Evolutionary conservation across 1,284 basidiomycete species (phyloP), one percentile per base, ranked within the genome.

Genomic region (Bondarzewia mesenterica): DNA sequence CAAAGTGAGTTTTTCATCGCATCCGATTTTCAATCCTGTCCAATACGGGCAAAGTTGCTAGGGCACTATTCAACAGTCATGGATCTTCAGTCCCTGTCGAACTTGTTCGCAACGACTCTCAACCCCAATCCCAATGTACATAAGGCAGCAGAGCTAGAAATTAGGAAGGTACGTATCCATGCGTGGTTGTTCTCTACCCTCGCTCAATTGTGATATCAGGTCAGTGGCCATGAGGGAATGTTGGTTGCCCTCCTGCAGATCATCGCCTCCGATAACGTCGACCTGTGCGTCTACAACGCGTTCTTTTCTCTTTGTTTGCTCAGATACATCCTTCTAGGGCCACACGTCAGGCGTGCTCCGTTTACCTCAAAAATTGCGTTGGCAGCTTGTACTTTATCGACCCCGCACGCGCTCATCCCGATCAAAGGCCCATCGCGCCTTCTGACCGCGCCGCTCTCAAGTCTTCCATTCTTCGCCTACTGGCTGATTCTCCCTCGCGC

Each of bases 341-440:
- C 21, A 86, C 81, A 45, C 85, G 86, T 43, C 87, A 89, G 59
- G 82, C 89, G 0, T 82, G 84, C 52, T 75, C 83, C 12, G 85
- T 93, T 20, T 93, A 84, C 74, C 73, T 93, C 57, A 93, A 93
- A 69, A 93, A 93, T 64, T 83, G 89, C 59, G 80, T 89, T 46
- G 75, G 77, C 52, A 71, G 71, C 2, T 74, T 74, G 15, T 89
- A 87, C 60, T 63, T 71, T 50, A 58, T 79, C 54, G 78, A 80
- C 47, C 52, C 66, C 8, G 53, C 66, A 14, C 58, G 59, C 23
- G 63, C 72, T 42, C 74, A 79, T 36, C 70, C 80, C 0, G 84
- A 87, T 59, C 75, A 77, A 42, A 62, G 66, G 23, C 71, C 78
- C 44, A 83, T 93, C 61, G 66, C 77, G 2, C 60, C 65, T 25